These are phyloP conservation scores for Coemansia reversa DNA, from an alignment of 192 early-diverging fungal genomes.

Conservation along the genomic window DNA sequence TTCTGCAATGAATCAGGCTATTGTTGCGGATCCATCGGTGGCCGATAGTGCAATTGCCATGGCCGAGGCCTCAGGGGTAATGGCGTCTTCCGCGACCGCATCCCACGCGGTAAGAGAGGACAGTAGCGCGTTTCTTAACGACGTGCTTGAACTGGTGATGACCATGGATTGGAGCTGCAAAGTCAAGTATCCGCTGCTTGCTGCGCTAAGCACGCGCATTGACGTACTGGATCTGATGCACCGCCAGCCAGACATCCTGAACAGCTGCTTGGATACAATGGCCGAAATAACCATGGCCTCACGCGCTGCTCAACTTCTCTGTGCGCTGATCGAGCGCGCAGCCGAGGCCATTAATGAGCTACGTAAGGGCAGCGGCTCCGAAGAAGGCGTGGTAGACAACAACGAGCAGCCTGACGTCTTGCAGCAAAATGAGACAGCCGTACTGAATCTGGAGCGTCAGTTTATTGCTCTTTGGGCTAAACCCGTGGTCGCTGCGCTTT, in stretches of 20 bases:
- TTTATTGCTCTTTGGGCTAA: conserved; percentile 29
- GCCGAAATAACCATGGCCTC: conserved; percentile 58
- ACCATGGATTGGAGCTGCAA: conserved; percentile 78
- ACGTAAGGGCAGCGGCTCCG: not conserved
- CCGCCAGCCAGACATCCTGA: conserved; percentile 63
- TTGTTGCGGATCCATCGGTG: conserved; percentile 11
- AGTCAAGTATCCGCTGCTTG: conserved; percentile 79
- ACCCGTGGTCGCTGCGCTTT: conserved; percentile 34
- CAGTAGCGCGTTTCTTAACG: conserved; percentile 52
- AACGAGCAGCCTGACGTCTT: not conserved
- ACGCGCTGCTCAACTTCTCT: conserved; percentile 50
- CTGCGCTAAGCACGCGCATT: conserved; percentile 54
- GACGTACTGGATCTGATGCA: conserved; percentile 55
- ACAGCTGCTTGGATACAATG: conserved; percentile 61
- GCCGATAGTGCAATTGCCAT: not conserved
- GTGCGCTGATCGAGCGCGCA: conserved; percentile 40
- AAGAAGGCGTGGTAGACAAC: not conserved
- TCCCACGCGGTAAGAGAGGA: not conserved
- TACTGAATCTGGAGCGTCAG: conserved; percentile 12
- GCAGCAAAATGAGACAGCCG: not conserved
- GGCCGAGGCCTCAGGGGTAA: not conserved
- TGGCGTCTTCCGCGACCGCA: not conserved
- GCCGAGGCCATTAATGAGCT: conserved; percentile 6
- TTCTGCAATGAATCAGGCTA: conserved; percentile 33
- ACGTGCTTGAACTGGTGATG: conserved; percentile 66